These are phyloP conservation scores for Asterophora lycoperdoides DNA, from an alignment of 768 basidiomycete genomes.

Conservation along the genomic window DNA sequence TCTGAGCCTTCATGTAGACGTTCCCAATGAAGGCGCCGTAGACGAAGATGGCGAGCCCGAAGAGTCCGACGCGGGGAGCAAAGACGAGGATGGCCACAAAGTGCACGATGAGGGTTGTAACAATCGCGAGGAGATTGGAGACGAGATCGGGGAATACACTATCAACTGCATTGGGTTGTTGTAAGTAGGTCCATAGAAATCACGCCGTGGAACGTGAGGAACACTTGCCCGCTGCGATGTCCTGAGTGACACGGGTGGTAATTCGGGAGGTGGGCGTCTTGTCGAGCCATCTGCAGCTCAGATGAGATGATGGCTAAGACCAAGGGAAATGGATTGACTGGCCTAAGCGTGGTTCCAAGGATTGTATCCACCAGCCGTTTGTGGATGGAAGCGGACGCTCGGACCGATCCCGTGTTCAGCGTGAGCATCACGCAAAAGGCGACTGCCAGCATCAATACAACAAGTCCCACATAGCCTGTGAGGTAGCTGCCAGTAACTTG, in stretches of 20 bases:
- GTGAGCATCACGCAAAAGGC: constrained; percentile 29
- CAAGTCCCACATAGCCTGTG: constrained; percentile 25
- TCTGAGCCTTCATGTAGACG: constrained; percentile 40
- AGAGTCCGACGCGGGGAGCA: constrained; percentile 11
- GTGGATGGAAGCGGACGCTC: constrained; percentile 54
- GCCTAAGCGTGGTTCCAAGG: constrained; percentile 58
- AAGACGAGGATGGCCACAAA: constrained; percentile 13
- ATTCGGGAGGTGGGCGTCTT: constrained; percentile 47
- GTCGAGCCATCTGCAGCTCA: constrained; percentile 39
- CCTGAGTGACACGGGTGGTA: constrained; percentile 60
- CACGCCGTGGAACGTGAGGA: too few species aligned
- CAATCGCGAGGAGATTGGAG: constrained; percentile 10
- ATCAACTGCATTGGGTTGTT: constrained; percentile 45
- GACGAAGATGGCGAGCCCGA: constrained; percentile 12
- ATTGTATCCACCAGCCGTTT: constrained; percentile 44
- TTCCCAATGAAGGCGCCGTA: constrained; percentile 39
- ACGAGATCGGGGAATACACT: constrained; percentile 25
- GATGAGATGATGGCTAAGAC: not conserved
- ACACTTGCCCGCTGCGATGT: constrained; percentile 41
- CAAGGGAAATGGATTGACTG: constrained; percentile 3
- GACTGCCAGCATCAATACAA: constrained; percentile 29
- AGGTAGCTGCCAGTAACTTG: constrained; percentile 40
- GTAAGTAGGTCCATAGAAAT: not conserved
- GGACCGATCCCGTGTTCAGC: constrained; percentile 41
- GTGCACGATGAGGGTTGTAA: constrained; percentile 10